phyloP scores from a whole-genome alignment of 164 flowering plant genomes.

The Nymphaea thermarum region DNA sequence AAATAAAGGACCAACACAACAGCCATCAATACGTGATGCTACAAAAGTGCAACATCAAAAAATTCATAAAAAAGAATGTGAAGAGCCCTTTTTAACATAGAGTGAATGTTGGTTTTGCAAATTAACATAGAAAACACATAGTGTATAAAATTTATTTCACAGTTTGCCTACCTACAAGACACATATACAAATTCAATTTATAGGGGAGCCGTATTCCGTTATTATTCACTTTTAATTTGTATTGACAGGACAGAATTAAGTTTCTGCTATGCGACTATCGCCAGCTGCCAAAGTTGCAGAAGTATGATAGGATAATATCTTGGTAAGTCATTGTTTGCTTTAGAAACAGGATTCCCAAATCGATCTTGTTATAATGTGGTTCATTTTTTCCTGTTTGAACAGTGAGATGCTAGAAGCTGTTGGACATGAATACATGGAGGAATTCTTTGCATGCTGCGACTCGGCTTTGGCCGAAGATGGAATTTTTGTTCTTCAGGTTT shows the following conservation, averaged over 20 bases:
- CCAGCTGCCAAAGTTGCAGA: constrained; percentile 38
- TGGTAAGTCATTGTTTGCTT: constrained; percentile 26
- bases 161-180: no score
- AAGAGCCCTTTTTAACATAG: no score
- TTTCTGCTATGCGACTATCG: constrained; percentile 81
- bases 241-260: constrained; percentile 48
- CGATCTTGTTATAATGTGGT: neutral
- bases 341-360: neutral
- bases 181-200: no score
- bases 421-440: constrained; percentile 88
- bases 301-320: constrained; percentile 76
- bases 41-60: no score
- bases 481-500: constrained; percentile 85
- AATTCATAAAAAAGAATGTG: no score
- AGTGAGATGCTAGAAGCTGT: constrained; percentile 94
- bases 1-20: no score
- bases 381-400: constrained; percentile 5
- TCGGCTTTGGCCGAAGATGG: constrained; percentile 69
- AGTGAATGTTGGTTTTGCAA: no score
- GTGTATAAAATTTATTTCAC: no score
- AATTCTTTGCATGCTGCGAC: constrained; percentile 63
- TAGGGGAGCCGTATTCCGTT: no score
- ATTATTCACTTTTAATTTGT: neutral
- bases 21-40: no score
- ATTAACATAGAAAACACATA: no score